A percentile compares a stretch with the other conserved stretches of the same genome.
These are phyloP conservation scores for Cotoneaster glaucophyllus DNA, from an alignment of 306 rosid genomes.

Conservation along the genomic window DNA sequence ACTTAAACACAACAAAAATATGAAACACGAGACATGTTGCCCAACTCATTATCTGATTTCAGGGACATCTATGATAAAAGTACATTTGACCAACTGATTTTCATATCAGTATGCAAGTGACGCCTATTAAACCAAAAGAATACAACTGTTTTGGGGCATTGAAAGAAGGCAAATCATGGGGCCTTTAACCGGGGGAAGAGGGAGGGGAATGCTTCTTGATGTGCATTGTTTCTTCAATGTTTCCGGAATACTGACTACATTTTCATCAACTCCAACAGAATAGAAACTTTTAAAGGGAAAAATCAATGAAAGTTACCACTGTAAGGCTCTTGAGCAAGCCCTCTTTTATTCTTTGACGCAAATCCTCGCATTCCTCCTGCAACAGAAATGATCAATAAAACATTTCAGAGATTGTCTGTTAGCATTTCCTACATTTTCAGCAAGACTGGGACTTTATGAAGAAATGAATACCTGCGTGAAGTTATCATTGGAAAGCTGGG, in stretches of 20 bases:
- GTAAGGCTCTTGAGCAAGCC: conserved; percentile 54
- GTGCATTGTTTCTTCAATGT: neutral
- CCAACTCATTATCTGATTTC: neutral
- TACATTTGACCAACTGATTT: neutral
- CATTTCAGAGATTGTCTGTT: neutral
- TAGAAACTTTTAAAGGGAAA: neutral
- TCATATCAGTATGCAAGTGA: neutral
- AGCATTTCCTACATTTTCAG: no score
- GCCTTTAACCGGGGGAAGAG: neutral
- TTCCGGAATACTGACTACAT: neutral
- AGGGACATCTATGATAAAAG: neutral
- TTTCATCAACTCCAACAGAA: neutral
- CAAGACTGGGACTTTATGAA: neutral
- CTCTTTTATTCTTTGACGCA: conserved; percentile 54
- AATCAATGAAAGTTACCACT: conserved; percentile 43
- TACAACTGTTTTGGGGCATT: neutral
- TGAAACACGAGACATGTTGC: neutral
- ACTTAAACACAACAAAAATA: neutral
- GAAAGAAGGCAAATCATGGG: neutral
- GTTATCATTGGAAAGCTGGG: conserved; percentile 68
- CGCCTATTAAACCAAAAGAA: neutral
- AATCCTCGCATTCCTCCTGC: conserved; percentile 82
- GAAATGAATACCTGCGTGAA: conserved; percentile 37
- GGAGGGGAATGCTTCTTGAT: neutral
- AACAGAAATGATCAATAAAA: neutral